Percentiles rank a stretch among this genome's conserved stretches.
These are phyloP conservation scores for Cicer judaicum DNA, from an alignment of 306 rosid genomes.

Conservation along the genomic window DNA sequence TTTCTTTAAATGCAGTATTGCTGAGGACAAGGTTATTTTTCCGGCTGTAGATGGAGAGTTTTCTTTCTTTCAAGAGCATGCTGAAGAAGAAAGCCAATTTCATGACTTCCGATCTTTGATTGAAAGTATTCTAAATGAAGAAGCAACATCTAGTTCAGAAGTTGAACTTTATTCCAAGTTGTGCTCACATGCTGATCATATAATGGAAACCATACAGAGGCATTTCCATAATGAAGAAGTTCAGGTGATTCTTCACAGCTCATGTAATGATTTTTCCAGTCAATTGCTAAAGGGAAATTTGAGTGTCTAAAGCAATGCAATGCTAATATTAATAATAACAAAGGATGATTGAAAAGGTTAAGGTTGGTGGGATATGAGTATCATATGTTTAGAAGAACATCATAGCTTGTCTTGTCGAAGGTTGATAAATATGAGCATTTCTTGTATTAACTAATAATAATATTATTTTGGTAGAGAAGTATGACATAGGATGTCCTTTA, in stretches of 20 bases:
- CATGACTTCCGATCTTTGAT: slow-evolving; percentile 88
- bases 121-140: slow-evolving; percentile 88
- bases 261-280: slow-evolving; percentile 31
- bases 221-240: slow-evolving; percentile 93
- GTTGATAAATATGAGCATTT: slow-evolving; percentile 41
- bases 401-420: slow-evolving; percentile 36
- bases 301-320: slow-evolving; percentile 24
- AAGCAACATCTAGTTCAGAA: slow-evolving; percentile 72
- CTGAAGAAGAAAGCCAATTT: slow-evolving; percentile 95
- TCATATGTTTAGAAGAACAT: slow-evolving; percentile 37
- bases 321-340: slow-evolving; percentile 32
- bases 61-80: slow-evolving; percentile 88
- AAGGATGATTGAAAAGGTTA: slow-evolving; percentile 21
- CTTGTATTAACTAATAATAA: slow-evolving; percentile 22
- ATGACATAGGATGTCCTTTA: slow-evolving; percentile 28
- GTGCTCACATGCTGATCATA: slow-evolving; percentile 94
- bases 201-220: slow-evolving; percentile 85
- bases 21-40: slow-evolving; percentile 98
- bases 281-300: slow-evolving; percentile 29
- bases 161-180: slow-evolving; percentile 87
- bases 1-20: slow-evolving; percentile 74
- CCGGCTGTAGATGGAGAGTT: slow-evolving; percentile 94
- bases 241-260: slow-evolving; percentile 67
- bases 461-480: slow-evolving; percentile 18
- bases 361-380: slow-evolving; percentile 9